phyloP scores from a whole-genome alignment of 805 yeast genomes.

The Maudiozyma turicensis region DNA sequence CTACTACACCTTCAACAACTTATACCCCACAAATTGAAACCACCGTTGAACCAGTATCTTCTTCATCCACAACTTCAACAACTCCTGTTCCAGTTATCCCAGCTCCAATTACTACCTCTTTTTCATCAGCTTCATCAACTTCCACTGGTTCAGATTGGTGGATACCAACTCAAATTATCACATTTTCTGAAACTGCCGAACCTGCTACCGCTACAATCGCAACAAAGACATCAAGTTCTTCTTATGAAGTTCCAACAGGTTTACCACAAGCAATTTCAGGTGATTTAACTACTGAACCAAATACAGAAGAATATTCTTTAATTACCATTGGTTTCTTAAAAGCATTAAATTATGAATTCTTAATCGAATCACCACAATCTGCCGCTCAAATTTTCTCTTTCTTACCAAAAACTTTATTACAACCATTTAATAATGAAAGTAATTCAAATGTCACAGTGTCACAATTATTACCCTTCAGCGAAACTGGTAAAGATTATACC shows the following conservation, averaged over 20 bases:
- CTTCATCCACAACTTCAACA: neutral
- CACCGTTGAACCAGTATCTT: neutral
- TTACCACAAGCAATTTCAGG: conserved; percentile 34
- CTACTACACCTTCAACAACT: conserved; percentile 1
- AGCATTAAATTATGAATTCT: conserved; percentile 76
- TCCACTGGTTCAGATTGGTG: conserved; percentile 18
- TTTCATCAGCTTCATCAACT: neutral
- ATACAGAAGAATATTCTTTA: conserved; percentile 17
- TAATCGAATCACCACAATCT: conserved; percentile 74
- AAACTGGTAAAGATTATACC: conserved; percentile 47
- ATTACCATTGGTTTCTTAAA: conserved; percentile 44
- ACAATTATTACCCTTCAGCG: conserved; percentile 67
- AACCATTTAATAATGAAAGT: conserved; percentile 40
- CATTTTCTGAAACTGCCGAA: conserved; percentile 24
- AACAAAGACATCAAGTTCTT: conserved; percentile 8
- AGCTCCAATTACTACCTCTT: neutral
- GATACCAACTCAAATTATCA: conserved; percentile 37
- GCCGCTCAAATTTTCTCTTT: conserved; percentile 61
- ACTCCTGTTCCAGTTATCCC: neutral
- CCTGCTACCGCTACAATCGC: neutral
- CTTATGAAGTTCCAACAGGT: conserved; percentile 34
- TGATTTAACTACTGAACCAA: conserved; percentile 28
- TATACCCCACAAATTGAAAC: neutral
- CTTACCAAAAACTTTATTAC: conserved; percentile 59
- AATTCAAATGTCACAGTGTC: conserved; percentile 46